Evolutionary conservation across 2,329 filamentous ascomycete genomes (phyloP).

Genomic region (Clonostachys rhizophaga): DNA sequence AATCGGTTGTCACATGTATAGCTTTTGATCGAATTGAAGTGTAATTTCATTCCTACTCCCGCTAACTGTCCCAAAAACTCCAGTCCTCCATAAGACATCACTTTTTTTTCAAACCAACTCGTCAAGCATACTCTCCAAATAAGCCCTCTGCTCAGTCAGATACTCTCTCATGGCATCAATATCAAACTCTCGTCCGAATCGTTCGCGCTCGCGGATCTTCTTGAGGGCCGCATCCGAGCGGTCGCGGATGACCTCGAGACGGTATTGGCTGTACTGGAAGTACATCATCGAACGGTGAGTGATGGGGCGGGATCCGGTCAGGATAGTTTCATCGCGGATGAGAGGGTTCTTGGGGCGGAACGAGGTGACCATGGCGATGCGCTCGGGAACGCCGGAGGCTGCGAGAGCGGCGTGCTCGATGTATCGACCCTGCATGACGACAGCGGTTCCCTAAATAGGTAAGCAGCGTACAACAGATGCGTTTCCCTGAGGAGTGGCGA

Average conservation of each 20-base stretch:
- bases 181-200: constrained; percentile 7
- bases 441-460: constrained; percentile 43
- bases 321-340: constrained; percentile 53
- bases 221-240: constrained; percentile 21
- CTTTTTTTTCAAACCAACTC: background rate
- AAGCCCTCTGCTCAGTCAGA: constrained; percentile 12
- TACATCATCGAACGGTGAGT: constrained; percentile 55
- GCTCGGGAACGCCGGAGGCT: constrained; percentile 51
- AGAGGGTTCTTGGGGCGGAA: constrained; percentile 54
- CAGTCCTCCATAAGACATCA: too few relatives aligned
- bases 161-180: constrained; percentile 6
- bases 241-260: constrained; percentile 59
- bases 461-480: constrained; percentile 6
- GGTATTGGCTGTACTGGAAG: constrained; percentile 56
- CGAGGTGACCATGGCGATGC: constrained; percentile 62
- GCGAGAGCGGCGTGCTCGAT: constrained; percentile 60
- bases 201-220: constrained; percentile 6
- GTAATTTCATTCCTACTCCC: too few relatives aligned
- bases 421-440: constrained; percentile 63
- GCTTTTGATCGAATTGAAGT: too few relatives aligned
- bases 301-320: constrained; percentile 54
- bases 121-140: constrained; percentile 11
- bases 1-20: too few relatives aligned
- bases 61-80: too few relatives aligned
- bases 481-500: constrained; percentile 1